Evolutionary conservation across 2,329 filamentous ascomycete genomes (phyloP).

Genomic region (Botrytis aclada): DNA sequence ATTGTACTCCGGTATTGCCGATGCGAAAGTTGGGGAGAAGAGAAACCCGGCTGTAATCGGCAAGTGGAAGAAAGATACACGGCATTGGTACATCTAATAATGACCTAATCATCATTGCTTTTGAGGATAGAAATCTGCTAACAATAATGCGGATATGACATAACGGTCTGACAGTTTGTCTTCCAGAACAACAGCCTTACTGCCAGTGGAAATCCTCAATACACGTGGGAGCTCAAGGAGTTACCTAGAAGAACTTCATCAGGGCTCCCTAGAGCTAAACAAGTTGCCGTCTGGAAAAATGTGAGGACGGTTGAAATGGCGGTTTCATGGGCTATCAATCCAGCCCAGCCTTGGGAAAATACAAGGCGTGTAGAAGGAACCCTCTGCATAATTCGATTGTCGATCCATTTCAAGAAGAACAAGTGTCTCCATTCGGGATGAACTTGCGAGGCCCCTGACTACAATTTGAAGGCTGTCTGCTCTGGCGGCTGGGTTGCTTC

Average conservation of each 20-base stretch:
- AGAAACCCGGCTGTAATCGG: not conserved
- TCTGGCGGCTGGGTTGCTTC: not conserved
- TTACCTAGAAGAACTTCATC: slow-evolving; percentile 13
- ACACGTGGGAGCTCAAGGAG: slow-evolving; percentile 17
- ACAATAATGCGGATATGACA: not conserved
- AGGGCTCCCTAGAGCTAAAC: not conserved
- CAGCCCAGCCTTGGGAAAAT: slow-evolving; percentile 2
- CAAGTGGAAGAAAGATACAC: not conserved
- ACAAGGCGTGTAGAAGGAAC: not conserved
- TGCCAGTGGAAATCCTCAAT: not conserved
- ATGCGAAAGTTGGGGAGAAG: not conserved
- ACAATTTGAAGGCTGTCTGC: not conserved
- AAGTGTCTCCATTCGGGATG: not conserved
- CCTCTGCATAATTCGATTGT: slow-evolving; percentile 12
- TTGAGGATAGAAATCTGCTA: not conserved
- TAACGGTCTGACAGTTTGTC: slow-evolving; percentile 12
- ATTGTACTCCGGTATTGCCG: not conserved
- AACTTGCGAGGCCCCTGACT: slow-evolving; percentile 8
- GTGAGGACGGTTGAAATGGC: slow-evolving; percentile 8
- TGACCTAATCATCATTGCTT: not conserved
- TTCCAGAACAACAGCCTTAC: not conserved
- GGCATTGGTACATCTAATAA: not conserved
- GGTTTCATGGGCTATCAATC: not conserved
- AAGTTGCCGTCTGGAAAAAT: slow-evolving; percentile 3
- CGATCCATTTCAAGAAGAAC: not conserved